Conservation (phyloP, 1,284 basidiomycete species). For the Coriolopsis trogii region DNA sequence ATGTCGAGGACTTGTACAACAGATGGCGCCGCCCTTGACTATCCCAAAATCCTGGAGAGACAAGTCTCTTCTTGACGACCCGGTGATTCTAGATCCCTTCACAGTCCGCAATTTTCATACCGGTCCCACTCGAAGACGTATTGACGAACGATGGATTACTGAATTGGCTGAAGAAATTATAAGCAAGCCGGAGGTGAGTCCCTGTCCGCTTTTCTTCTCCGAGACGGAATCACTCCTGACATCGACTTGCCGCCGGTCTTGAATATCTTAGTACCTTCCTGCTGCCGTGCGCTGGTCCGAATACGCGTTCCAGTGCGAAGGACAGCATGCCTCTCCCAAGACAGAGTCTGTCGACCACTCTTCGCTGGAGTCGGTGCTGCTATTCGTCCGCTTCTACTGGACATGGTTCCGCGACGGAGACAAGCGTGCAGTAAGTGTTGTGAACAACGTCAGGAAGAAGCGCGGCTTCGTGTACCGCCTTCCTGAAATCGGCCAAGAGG, state of each 20-base stretch:
- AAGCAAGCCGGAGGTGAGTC: slow-evolving; percentile 3
- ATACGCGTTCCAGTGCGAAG: slow-evolving; percentile 19
- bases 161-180: slow-evolving; percentile 12
- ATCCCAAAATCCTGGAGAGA: too few species aligned
- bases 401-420: slow-evolving; percentile 8
- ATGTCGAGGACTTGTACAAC: too few species aligned
- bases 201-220: neutral
- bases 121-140: slow-evolving; percentile 6
- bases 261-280: neutral
- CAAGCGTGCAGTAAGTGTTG: slow-evolving; percentile 4
- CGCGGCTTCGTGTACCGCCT: slow-evolving; percentile 9
- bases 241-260: too few species aligned
- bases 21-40: too few species aligned
- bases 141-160: slow-evolving; percentile 21
- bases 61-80: too few species aligned
- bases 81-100: too few species aligned
- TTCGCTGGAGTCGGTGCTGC: neutral
- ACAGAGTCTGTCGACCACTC: neutral
- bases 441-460: slow-evolving; percentile 9
- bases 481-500: neutral
- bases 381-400: slow-evolving; percentile 36
- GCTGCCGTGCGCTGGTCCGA: slow-evolving; percentile 25
- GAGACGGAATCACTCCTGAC: too few species aligned
- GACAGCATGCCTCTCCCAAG: neutral
- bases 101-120: too few species aligned